Base-by-base conservation (phyloP, 2,329 filamentous ascomycete genomes). In the Fusarium sp. region DNA sequence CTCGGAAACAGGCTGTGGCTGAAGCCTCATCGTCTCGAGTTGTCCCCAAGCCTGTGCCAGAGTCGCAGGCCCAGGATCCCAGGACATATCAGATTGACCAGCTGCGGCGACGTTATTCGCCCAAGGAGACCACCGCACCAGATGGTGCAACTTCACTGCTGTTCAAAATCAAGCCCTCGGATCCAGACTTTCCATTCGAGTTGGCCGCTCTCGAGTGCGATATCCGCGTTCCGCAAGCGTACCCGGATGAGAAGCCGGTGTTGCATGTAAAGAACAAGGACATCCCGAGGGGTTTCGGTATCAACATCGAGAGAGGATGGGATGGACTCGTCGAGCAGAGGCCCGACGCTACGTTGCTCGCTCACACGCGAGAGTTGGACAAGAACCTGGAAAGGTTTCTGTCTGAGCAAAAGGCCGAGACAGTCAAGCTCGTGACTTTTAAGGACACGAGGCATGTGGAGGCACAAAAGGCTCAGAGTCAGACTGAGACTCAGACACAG, bases 101-200 rank as follows among this genome's bases (percentile, higher is more conserved):
- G 81, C 81, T 95, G 65, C 85, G 88, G 73, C 87, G 88, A 67
- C 87, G 93, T 34, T 95, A 89, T 78, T 83, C 81, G 2, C 82
- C 85, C 9, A 81, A 79, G 50, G 82, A 86, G 64, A 79, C 80
- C 13, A 80, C 75, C 16, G 74, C 82, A 5, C 75, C 78, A 9
- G 79, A 85, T 63, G 84, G 86, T 50, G 83, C 83, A 5, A 88
- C 87, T 0, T 84, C 86, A 18, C 79, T 94, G 41, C 80, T 83
- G 12, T 92, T 95, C 78, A 87, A 84, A 53, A 80, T 96, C 65
- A 81, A 80, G 14, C 93, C 93, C 7, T 93, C 92, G 8, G 93
- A 96, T 76, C 93, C 93, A 0, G 93, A 96, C 75, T 95, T 96
- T 74, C 91, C 93, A 1, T 95, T 93, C 78, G 91, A 94, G 65